Conservation (phyloP, 2,329 filamentous ascomycete genomes). For the Emmonsia crescens region DNA sequence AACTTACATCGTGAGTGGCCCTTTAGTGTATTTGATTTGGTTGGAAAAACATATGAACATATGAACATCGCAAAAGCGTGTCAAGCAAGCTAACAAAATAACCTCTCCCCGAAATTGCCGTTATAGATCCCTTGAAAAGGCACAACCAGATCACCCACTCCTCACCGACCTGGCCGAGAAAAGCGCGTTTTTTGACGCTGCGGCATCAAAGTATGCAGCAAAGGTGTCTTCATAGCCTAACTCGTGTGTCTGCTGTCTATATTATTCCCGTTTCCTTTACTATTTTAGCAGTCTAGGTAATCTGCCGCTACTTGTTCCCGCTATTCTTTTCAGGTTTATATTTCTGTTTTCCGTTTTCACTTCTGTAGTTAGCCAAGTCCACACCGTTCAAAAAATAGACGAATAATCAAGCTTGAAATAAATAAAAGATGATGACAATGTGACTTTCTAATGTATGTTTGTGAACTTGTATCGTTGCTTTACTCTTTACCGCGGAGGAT, state of each 20-base stretch:
- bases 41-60: neutral
- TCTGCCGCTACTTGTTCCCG: neutral
- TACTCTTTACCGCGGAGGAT: too few species aligned
- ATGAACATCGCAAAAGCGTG: slow-evolving; percentile 4
- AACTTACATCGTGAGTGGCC: slow-evolving; percentile 49
- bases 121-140: slow-evolving; percentile 34
- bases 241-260: neutral
- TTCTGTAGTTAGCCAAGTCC: neutral
- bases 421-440: neutral
- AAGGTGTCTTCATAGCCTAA: slow-evolving; percentile 47
- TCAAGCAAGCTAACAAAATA: slow-evolving; percentile 11
- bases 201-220: slow-evolving; percentile 73
- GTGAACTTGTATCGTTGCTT: neutral
- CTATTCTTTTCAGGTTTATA: neutral
- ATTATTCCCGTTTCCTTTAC: neutral
- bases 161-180: slow-evolving; percentile 71
- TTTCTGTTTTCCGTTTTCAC: neutral
- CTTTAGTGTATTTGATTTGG: neutral
- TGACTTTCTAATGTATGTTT: neutral
- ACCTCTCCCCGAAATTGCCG: neutral
- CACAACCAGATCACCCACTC: slow-evolving; percentile 57
- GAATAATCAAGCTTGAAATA: neutral
- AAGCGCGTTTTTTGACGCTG: slow-evolving; percentile 75
- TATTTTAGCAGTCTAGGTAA: neutral
- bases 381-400: neutral